Percentiles rank a stretch among this genome's conserved stretches.
Evolutionary conservation across 768 basidiomycete genomes (phyloP).

Genomic region (Pulveroboletus sp.): DNA sequence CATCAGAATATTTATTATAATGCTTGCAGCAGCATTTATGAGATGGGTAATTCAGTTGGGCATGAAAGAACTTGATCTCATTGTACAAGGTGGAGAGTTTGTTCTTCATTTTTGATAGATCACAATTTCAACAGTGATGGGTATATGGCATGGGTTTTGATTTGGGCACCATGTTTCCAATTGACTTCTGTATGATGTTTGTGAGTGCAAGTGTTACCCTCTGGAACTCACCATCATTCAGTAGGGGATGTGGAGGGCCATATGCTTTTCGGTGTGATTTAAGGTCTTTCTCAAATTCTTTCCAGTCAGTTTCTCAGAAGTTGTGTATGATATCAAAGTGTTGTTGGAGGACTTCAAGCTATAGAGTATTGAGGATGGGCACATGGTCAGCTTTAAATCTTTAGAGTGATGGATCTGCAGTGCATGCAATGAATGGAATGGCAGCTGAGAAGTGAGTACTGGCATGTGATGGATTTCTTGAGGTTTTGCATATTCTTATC

Average conservation of each 20-base stretch:
- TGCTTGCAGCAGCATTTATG: neutral
- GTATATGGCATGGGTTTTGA: neutral
- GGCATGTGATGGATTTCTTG: no score
- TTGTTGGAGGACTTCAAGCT: neutral
- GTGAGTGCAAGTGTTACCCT: neutral
- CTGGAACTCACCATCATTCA: neutral
- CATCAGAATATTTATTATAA: neutral
- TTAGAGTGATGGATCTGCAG: no score
- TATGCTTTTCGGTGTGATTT: neutral
- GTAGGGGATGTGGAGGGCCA: accelerated
- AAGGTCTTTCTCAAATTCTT: neutral
- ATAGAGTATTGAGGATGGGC: neutral
- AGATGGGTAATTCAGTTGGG: no score
- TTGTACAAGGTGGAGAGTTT: neutral
- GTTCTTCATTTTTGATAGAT: neutral
- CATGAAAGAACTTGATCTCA: no score
- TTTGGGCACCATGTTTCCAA: neutral
- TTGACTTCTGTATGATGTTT: neutral
- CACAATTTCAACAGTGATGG: neutral
- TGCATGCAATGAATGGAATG: no score
- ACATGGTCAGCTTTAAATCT: no score
- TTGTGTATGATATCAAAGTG: neutral
- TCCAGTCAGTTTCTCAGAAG: neutral
- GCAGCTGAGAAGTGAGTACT: no score
- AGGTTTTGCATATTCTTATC: no score